These are phyloP conservation scores for Paramyrothecium sp. DNA, from an alignment of 2,329 filamentous ascomycete genomes.

Conservation along the genomic window DNA sequence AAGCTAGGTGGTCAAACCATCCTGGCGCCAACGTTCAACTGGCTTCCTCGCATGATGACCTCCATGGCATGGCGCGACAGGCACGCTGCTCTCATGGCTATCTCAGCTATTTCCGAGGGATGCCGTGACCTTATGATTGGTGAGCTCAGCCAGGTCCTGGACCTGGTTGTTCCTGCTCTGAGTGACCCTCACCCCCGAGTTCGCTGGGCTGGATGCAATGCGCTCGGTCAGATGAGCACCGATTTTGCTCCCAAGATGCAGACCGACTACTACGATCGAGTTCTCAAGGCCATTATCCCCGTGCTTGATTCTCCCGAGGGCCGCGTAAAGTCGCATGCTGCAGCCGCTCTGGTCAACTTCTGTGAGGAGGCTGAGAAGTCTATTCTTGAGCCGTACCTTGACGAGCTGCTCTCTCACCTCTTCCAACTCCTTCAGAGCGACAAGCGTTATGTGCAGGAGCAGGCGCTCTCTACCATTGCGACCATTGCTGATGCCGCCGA, in stretches of 20 bases:
- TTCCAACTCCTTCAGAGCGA: slow-evolving; percentile 86
- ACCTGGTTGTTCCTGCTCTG: slow-evolving; percentile 89
- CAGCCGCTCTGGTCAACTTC: slow-evolving; percentile 97
- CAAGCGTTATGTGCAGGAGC: slow-evolving; percentile 96
- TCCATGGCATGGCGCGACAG: slow-evolving; percentile 93
- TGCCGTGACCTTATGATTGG: slow-evolving; percentile 95
- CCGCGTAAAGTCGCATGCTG: slow-evolving; percentile 93
- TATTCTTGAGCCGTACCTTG: slow-evolving; percentile 88
- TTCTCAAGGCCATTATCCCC: slow-evolving; percentile 88
- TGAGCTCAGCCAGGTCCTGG: slow-evolving; percentile 89
- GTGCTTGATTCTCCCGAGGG: slow-evolving; percentile 88
- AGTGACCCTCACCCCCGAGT: slow-evolving; percentile 90
- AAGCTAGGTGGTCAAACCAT: slow-evolving; percentile 95
- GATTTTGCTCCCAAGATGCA: slow-evolving; percentile 99
- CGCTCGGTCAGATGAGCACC: slow-evolving; percentile 99
- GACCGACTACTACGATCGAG: slow-evolving; percentile 84
- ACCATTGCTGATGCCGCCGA: slow-evolving; percentile 99
- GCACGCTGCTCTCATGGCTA: slow-evolving; percentile 96
- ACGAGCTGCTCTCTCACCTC: slow-evolving; percentile 79
- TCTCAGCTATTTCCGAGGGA: slow-evolving; percentile 96
- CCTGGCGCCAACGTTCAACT: slow-evolving; percentile 89
- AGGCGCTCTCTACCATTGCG: slow-evolving; percentile 94
- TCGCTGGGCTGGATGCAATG: slow-evolving; percentile 96
- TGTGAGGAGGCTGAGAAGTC: slow-evolving; percentile 96
- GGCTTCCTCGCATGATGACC: slow-evolving; percentile 97